Evolutionary conservation across 2,329 filamentous ascomycete species (phyloP).

Genomic region (Ophiognomonia clavigignenti-juglandacearum): DNA sequence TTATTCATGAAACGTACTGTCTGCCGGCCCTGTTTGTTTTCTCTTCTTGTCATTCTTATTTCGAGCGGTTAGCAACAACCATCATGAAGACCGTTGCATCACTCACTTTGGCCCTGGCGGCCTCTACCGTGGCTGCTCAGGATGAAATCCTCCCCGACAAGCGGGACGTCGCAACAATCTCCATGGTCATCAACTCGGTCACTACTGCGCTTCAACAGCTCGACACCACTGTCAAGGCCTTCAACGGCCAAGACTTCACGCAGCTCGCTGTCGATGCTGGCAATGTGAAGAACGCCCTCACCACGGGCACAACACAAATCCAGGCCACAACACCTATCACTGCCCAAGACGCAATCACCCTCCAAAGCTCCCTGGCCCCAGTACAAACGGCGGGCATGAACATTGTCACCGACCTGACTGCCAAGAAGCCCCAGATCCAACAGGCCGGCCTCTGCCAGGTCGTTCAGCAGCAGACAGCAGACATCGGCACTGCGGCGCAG

Average conservation of each 20-base stretch:
- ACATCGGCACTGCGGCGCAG: conserved; percentile 21
- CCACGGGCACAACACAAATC: conserved; percentile 8
- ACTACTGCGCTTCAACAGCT: conserved; percentile 23
- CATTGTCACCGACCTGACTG: conserved; percentile 22
- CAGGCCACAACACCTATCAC: conserved; percentile 5
- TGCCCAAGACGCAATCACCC: conserved; percentile 16
- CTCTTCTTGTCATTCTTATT: background rate
- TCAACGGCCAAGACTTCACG: conserved; percentile 20
- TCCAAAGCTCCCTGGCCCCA: conserved; percentile 14
- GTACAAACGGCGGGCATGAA: conserved; percentile 23
- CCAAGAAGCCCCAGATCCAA: conserved; percentile 24
- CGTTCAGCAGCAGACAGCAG: conserved; percentile 20
- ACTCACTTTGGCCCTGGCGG: conserved; percentile 21
- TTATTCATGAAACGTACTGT: no score
- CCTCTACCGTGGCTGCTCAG: conserved; percentile 15
- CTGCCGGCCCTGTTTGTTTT: no score
- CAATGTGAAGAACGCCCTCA: conserved; percentile 20
- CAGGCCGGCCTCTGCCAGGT: conserved; percentile 24
- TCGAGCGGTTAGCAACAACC: no score
- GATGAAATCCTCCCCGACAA: conserved; percentile 15
- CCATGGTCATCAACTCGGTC: conserved; percentile 20
- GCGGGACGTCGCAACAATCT: conserved; percentile 21
- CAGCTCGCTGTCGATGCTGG: conserved; percentile 20
- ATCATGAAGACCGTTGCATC: conserved; percentile 12
- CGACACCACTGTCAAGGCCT: conserved; percentile 25